phyloP scores from a whole-genome alignment of 2,329 filamentous ascomycete genomes.

The Zymoseptoria pseudotritici region DNA sequence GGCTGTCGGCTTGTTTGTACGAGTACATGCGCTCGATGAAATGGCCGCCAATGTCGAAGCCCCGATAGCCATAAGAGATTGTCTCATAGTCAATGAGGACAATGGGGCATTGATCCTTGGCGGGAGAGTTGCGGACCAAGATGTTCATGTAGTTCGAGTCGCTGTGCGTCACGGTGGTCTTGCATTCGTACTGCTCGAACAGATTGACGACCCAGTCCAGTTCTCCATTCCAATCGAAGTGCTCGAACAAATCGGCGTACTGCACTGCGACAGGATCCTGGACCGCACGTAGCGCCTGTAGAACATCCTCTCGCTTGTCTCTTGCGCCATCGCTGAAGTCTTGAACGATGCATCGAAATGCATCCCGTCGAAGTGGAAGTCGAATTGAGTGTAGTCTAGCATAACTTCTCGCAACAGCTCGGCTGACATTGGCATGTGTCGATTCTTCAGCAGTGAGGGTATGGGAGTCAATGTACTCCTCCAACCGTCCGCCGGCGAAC shows the following conservation, averaged over 20 bases:
- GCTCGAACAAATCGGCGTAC: not conserved
- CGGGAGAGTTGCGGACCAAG: not conserved
- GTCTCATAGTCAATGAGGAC: slow-evolving; percentile 9
- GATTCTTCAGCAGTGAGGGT: slow-evolving; percentile 4
- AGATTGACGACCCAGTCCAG: slow-evolving; percentile 1
- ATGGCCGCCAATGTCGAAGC: slow-evolving; percentile 10
- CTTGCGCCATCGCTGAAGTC: not conserved
- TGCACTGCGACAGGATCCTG: not conserved
- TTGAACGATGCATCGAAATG: not conserved
- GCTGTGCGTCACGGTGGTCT: slow-evolving; percentile 1
- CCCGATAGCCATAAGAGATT: slow-evolving; percentile 6
- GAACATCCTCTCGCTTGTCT: not conserved
- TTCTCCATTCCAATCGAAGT: not conserved
- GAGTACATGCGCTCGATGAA: slow-evolving; percentile 9
- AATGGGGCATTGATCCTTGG: not conserved
- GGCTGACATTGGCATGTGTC: not conserved
- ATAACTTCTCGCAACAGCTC: slow-evolving; percentile 3
- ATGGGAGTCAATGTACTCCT: slow-evolving; percentile 6
- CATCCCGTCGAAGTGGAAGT: slow-evolving; percentile 3
- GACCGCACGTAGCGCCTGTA: not conserved
- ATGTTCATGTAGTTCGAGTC: slow-evolving; percentile 7
- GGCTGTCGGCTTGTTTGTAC: slow-evolving; percentile 1
- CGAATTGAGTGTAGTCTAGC: slow-evolving; percentile 5
- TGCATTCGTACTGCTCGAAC: slow-evolving; percentile 1
- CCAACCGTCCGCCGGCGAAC: slow-evolving; percentile 5